phyloP scores from a whole-genome alignment of 805 yeast species.

The Suhomyces xylopsoci region DNA sequence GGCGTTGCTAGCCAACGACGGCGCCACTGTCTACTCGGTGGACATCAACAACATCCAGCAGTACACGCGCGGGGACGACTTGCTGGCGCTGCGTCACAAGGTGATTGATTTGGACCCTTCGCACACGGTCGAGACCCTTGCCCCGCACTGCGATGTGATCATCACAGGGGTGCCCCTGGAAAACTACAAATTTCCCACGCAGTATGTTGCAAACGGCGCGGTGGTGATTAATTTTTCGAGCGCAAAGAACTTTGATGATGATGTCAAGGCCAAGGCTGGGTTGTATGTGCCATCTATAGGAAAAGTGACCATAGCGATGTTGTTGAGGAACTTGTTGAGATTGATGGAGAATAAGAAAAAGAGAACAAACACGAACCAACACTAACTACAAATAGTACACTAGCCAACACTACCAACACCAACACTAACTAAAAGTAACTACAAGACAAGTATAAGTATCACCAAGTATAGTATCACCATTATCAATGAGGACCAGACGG shows the following conservation, averaged over 20 bases:
- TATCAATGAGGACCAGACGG: no score
- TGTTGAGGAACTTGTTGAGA: slow-evolving; percentile 82
- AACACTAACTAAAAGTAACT: no score
- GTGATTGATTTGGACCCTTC: slow-evolving; percentile 55
- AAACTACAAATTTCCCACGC: slow-evolving; percentile 80
- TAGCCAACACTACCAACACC: no score
- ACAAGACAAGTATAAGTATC: no score
- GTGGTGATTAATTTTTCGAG: slow-evolving; percentile 88
- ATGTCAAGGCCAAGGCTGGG: slow-evolving; percentile 81
- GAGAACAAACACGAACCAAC: not conserved
- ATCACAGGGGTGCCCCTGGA: slow-evolving; percentile 94
- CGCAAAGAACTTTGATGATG: slow-evolving; percentile 80
- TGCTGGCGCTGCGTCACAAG: slow-evolving; percentile 76
- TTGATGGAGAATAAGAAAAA: slow-evolving; percentile 61
- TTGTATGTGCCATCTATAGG: slow-evolving; percentile 94
- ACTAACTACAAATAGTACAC: no score
- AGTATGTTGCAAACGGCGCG: slow-evolving; percentile 79
- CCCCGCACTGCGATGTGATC: slow-evolving; percentile 79
- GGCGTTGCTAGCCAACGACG: slow-evolving; percentile 93
- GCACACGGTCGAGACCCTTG: slow-evolving; percentile 57
- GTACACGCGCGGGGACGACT: slow-evolving; percentile 91
- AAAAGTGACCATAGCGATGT: slow-evolving; percentile 93
- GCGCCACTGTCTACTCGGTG: slow-evolving; percentile 91
- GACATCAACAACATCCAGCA: slow-evolving; percentile 85
- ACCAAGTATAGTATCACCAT: no score